Conservation (phyloP, 2,329 filamentous ascomycete genomes). For the Cladosporium colombiae region DNA sequence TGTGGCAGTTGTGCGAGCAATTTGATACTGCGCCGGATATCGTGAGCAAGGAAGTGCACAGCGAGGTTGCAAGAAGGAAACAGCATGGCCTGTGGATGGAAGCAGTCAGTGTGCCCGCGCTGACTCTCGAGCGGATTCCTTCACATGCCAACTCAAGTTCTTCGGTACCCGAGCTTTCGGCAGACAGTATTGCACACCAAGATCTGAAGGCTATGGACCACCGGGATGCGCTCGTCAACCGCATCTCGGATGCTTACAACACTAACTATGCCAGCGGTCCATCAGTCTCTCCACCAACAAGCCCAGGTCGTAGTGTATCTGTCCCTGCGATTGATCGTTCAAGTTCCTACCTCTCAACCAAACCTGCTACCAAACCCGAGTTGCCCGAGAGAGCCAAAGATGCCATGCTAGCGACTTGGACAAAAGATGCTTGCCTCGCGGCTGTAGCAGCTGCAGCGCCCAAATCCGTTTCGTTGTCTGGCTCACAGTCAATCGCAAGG, state of each 20-base stretch:
- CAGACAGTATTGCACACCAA: constrained; percentile 55
- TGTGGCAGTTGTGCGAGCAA: constrained; percentile 75
- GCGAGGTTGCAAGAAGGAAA: constrained; percentile 74
- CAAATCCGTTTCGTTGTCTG: constrained; percentile 72
- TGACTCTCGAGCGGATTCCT: constrained; percentile 12
- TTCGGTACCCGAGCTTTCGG: constrained; percentile 12
- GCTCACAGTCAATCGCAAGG: constrained; percentile 62
- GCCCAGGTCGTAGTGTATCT: constrained; percentile 65
- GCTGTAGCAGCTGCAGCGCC: constrained; percentile 60
- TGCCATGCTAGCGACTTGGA: constrained; percentile 72
- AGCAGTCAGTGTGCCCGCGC: constrained; percentile 51
- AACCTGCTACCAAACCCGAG: constrained; percentile 17
- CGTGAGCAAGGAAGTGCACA: constrained; percentile 69
- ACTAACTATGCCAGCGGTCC: constrained; percentile 63
- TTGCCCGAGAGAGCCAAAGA: constrained; percentile 23
- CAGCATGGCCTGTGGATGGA: constrained; percentile 78
- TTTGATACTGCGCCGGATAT: constrained; percentile 73
- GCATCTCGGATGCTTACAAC: constrained; percentile 71
- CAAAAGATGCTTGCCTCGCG: constrained; percentile 70
- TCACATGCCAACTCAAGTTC: not conserved
- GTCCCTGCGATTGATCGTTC: constrained; percentile 60
- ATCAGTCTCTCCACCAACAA: constrained; percentile 67
- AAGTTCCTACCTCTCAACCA: constrained; percentile 30
- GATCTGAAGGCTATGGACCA: constrained; percentile 75
- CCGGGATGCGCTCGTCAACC: constrained; percentile 68